Percentiles rank a stretch among this genome's conserved stretches.
These are phyloP conservation scores for Sphagnurus paluster DNA, from an alignment of 1,284 basidiomycete genomes.

Conservation along the genomic window DNA sequence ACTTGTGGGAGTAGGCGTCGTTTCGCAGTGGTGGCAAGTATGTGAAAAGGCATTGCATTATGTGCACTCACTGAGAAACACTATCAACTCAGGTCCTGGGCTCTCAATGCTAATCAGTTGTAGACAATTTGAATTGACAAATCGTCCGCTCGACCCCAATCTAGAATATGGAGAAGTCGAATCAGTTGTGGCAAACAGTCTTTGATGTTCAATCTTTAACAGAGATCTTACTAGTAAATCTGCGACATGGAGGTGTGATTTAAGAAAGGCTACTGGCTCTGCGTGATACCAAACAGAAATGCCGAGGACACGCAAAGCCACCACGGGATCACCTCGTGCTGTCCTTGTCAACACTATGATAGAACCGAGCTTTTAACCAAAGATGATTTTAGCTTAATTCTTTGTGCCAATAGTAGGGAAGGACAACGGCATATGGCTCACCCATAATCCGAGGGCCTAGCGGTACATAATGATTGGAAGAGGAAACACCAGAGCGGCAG, in stretches of 20 bases:
- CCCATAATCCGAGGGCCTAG: too few relatives aligned
- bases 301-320: not conserved
- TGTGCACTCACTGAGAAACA: not conserved
- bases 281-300: not conserved
- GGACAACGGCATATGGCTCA: too few relatives aligned
- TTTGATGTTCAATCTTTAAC: not conserved
- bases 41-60: not conserved
- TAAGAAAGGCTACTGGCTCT: slow-evolving; percentile 1
- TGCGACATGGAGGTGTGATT: slow-evolving; percentile 1
- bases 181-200: not conserved
- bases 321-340: not conserved
- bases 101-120: too few relatives aligned
- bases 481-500: not conserved
- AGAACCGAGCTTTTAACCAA: too few relatives aligned
- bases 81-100: not conserved
- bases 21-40: too few relatives aligned
- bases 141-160: too few relatives aligned
- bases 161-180: not conserved
- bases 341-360: not conserved
- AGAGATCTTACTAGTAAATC: not conserved
- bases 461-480: not conserved
- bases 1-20: slow-evolving; percentile 1
- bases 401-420: too few relatives aligned
- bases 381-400: too few relatives aligned
- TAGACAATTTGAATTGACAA: too few relatives aligned